Base-by-base conservation (phyloP, 768 basidiomycete species). In the Collybiopsis confluens region DNA sequence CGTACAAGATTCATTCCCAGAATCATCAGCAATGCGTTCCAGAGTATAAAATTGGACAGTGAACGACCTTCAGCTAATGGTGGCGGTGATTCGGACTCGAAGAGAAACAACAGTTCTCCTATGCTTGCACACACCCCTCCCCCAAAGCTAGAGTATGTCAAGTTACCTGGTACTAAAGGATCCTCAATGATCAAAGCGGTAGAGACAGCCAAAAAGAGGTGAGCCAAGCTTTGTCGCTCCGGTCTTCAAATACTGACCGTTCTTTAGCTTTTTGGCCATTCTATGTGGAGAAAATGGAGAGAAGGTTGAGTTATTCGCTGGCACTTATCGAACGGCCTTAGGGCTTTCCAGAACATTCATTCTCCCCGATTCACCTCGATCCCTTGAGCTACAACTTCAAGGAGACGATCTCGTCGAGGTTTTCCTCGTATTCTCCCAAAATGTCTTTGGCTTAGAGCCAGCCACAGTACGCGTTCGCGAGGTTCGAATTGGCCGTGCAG, bases 391-490 rank as follows among this genome's bases (percentile, higher is more conserved):
- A 20, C 85, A 95, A 66, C 73, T 95, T 10, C 92, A 95, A 67
- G 92, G 92, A 5, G 93, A 95, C 64, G 92, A 95, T 61, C 79
- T 95, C 2, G 91, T 94, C 3, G 92, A 95, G 66, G 86, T 95
- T 7, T 95, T 93, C 66, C 77, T 95, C 26, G 88, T 95, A 3
- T 95, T 95, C 64, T 81, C 86, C 2, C 91, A 94, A 65, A 94
- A 92, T 58, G 89, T 95, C 26, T 95, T 95, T 63, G 92, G 93
- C 10, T 71, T 95, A 35, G 92, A 95, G 65, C 92, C 92, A 9
- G 92, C 92, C 2, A 96, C 93, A 0, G 92, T 96, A 18, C 81
- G 92, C 24, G 92, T 96, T n/a, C 84, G 92, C 4, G 93, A 96
- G 67, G 92, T 96, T 21, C 79, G 93, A 30, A 92, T 95, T 41